Evolutionary conservation across 2,329 filamentous ascomycete species (phyloP), one percentile per base, ranked within the genome.

Genomic region (Rhexocercosporidium sp.): DNA sequence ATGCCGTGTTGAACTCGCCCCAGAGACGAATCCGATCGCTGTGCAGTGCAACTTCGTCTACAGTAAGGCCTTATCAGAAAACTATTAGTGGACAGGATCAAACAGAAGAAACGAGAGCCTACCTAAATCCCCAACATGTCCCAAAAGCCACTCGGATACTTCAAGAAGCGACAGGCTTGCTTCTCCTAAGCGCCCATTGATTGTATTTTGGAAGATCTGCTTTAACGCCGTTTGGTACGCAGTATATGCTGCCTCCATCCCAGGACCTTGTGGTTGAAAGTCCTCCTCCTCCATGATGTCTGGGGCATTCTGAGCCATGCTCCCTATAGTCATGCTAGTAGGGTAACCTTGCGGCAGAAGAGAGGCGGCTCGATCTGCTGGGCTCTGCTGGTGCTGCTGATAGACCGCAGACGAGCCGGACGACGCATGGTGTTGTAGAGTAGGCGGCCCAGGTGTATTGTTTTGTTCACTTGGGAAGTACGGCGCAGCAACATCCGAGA

Each of bases 1-100:
- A 98, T 67, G 92, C 94, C 66, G 93, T 86, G 79, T 99, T 98
- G 82, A 98, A 97, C 73, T 97, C 92, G 74, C 92, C 90, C 96
- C 96, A 99, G 7, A 98, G 82, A 76, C 90, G 90, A 71, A 97
- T 86, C 64, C 94, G 90, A 73, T 96, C 90, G 65, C 85, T 81
- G 76, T 96, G 89, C 65, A 93, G 85, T 62, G 85, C 84, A 76
- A 92, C 88, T 78, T 97, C 91, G 81, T 98, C 94, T 75, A 90
- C 88, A 72, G 92, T 90, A 74, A 98, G 88, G 66, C 93, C 94
- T 97, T 81, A 79, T 79, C 77, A 80, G 71, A 71, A 74, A 60
- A 70, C 66, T 51, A 76, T 76, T 75, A 77, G 74, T 76, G 57
- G 61, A 59, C 64, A 68, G 65, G 70, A 64, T 72, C 66, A 57